Base-by-base conservation (phyloP, 371 early-diverging fungal species). In the Mucor sp. region DNA sequence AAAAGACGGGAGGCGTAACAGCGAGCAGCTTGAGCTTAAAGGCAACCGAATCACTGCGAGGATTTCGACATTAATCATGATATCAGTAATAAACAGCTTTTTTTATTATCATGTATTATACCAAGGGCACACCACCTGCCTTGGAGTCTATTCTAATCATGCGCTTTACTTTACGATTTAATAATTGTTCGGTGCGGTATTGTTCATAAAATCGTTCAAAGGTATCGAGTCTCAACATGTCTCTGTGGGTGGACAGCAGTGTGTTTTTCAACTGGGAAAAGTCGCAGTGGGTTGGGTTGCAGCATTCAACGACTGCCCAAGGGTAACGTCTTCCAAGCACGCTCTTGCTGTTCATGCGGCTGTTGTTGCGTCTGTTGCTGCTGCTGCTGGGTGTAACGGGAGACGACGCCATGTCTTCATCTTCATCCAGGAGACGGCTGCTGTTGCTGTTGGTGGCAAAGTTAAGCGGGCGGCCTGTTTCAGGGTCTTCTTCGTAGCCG, bases 301-400 rank as follows among this genome's bases (percentile, higher is more conserved):
- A 77, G 65, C 94, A 92, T 73, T 97, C 94, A 27, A 99, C 89
- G 43, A 91, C 77, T 44, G 99, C 99, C 99, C 99, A 99, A 11
- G 97, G 95, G 86, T 98, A 99, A 73, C 92, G 89, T 63, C 99
- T 91, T 65, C 99, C 98, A 3, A 81, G 61, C 14, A 74, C 21
- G 25, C 15, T 53, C 12, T 53, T 53, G 23, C 27, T 53, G 27
- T 53, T 25, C 15, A 53, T 27, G 23, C 27, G 53, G 28, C 55
- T 25, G 9, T 27, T 37, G 12, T 14, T 48, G 12, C 14, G 33
- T 32, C 28, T 28, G 37, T 1, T 35, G 37, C 37, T 35, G n/a
- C 28, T 28, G 37, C 12, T 35, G 37, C 37, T 35, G n/a, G 19
- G n/a, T 17, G 61, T 47, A 15, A 33, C 21, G 11, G 61, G 61